Evolutionary conservation across 345 rosid genomes (phyloP).

Genomic region (Abelmoschus esculentus): DNA sequence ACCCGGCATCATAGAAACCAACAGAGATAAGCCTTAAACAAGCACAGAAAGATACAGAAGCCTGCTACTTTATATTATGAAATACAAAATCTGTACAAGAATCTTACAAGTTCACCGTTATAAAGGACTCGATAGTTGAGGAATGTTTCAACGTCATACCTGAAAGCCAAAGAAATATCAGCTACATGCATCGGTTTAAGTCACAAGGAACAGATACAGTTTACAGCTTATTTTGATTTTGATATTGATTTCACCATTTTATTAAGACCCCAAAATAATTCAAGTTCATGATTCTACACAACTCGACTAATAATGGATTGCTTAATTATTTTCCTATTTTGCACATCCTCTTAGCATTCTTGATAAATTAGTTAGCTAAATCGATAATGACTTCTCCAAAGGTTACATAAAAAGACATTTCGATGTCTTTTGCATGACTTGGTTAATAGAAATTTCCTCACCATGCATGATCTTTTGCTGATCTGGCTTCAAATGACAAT

Average conservation of each 20-base stretch:
- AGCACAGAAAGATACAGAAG: background rate
- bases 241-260: background rate
- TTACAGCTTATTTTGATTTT: background rate
- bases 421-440: background rate
- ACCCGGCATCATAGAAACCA: too few species aligned
- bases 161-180: conserved; percentile 26
- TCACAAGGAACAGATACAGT: background rate
- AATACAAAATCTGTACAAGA: conserved; percentile 13
- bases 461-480: conserved; percentile 72
- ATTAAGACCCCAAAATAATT: background rate
- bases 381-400: background rate
- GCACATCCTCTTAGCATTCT: background rate
- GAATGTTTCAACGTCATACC: conserved; percentile 73
- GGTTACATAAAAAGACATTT: background rate
- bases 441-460: conserved; percentile 22
- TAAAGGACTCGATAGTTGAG: conserved; percentile 44
- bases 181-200: background rate
- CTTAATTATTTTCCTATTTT: background rate
- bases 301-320: too few species aligned
- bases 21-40: background rate
- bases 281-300: too few species aligned
- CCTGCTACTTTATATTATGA: too few species aligned
- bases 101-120: conserved; percentile 66
- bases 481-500: conserved; percentile 69
- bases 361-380: background rate